Evolutionary conservation across 2,329 filamentous ascomycete species (phyloP).

Genomic region (Claviceps pazoutovae): DNA sequence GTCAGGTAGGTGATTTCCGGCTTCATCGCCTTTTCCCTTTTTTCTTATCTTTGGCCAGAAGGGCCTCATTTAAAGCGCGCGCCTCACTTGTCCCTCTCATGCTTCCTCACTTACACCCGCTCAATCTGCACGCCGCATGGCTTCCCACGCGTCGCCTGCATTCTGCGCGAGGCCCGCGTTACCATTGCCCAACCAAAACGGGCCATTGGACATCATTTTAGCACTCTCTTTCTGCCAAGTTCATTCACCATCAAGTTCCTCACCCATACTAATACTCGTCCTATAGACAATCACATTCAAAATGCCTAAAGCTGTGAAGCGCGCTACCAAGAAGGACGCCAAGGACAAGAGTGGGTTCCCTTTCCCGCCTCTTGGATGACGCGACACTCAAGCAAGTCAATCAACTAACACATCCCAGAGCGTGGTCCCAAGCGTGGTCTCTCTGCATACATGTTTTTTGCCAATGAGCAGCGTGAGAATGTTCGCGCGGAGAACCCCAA

Average conservation of each 20-base stretch:
- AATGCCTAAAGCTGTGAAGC: constrained; percentile 47
- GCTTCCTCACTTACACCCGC: constrained; percentile 2
- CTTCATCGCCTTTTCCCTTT: not conserved
- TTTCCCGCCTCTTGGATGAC: not conserved
- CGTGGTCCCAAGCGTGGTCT: constrained; percentile 91
- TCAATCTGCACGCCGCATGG: not conserved
- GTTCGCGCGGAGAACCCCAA: constrained; percentile 97
- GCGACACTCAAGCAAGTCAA: not conserved
- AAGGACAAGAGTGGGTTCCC: constrained; percentile 44
- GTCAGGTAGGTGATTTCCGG: constrained; percentile 1
- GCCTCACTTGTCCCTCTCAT: constrained; percentile 9
- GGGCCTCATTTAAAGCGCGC: constrained; percentile 4
- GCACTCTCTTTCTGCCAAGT: no score
- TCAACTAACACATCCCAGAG: constrained; percentile 21
- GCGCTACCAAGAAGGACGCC: constrained; percentile 39
- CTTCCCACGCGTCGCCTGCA: not conserved
- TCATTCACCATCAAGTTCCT: not conserved
- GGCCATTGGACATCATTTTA: no score
- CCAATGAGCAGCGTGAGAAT: constrained; percentile 97
- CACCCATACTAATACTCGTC: constrained; percentile 5
- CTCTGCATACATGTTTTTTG: constrained; percentile 99
- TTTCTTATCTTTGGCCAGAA: not conserved
- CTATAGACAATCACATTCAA: constrained; percentile 21
- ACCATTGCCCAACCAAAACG: not conserved
- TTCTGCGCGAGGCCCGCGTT: not conserved